Evolutionary conservation across 23 red algal genomes (phyloP), one percentile per base, ranked within the genome.

Genomic region (Chondrus crispus): DNA sequence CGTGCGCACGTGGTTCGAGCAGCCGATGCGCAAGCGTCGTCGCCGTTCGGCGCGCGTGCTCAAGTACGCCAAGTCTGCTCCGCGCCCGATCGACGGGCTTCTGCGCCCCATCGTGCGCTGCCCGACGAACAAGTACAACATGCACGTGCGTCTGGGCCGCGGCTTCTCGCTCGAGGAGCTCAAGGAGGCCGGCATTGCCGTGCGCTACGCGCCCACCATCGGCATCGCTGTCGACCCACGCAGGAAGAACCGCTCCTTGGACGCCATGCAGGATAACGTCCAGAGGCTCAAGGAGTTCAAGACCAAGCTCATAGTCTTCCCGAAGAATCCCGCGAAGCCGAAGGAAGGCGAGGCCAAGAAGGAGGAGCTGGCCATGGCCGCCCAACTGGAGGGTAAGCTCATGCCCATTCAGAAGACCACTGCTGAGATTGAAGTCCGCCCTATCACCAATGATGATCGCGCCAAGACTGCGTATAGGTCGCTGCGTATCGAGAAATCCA

Each of bases 1-100:
- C 53, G 94, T 99, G 41, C 89, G 92, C 73, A 99, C 97, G 44
- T 99, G 97, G 97, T 99, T 99, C 60, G 75, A 99, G 72, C 97
- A 99, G 93, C 97, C 97, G 68, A 91, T 86, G 93, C 94, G 97
- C 88, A 99, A 99, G 94, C 91, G 91, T 48, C 92, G 97, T 85
- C 90, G 97, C 68, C 78, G 97, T 46, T 68, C 70, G 50, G 82
- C 90, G 42, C 96, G 96, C 32, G 77, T 77, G 41, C 45, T 60
- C 41, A 95, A 95, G 88, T 90, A 90, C 33, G 92, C 96, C 26
- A 89, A 91, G 80, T 39, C 87, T 20, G 96, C 96, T 30, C 96
- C 96, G 48, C 97, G 97, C 38, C 97, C 97, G 8, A 74, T 87
- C 38, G 95, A 95, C 77, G 94, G 95, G 40, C 80, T 81, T 12